These are phyloP conservation scores for Nitzschia sp. DNA, from an alignment of 108 stramenopile species.

Conservation along the genomic window DNA sequence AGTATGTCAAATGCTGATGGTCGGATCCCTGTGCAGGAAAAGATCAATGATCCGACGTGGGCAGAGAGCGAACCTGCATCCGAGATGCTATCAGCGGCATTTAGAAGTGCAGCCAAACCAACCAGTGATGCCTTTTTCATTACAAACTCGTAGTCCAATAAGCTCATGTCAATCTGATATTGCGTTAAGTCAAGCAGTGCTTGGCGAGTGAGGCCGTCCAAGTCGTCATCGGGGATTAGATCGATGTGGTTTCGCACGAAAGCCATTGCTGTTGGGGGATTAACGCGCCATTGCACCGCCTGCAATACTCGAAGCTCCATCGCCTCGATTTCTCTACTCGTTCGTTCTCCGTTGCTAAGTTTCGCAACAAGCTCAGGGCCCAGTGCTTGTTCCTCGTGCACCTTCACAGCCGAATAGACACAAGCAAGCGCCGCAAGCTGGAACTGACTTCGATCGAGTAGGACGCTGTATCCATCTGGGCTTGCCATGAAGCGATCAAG, in stretches of 20 bases:
- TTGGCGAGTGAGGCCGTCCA: constrained; percentile 12
- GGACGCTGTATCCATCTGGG: constrained; percentile 14
- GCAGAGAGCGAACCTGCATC: neutral
- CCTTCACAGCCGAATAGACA: constrained; percentile 76
- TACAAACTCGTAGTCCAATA: constrained; percentile 38
- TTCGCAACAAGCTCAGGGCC: constrained; percentile 56
- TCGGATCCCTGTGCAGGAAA: neutral
- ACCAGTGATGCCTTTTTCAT: constrained; percentile 30
- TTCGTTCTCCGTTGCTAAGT: constrained; percentile 58
- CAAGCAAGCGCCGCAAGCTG: constrained; percentile 75
- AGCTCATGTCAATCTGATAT: constrained; percentile 42
- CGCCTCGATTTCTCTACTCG: constrained; percentile 39
- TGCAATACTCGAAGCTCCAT: constrained; percentile 49
- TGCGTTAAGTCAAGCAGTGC: constrained; percentile 26
- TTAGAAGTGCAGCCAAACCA: constrained; percentile 43
- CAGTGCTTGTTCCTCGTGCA: constrained; percentile 57
- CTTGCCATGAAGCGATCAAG: constrained; percentile 56
- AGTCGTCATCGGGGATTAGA: constrained; percentile 3
- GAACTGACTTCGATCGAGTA: constrained; percentile 44
- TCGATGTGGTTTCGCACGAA: constrained; percentile 20
- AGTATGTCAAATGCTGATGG: neutral
- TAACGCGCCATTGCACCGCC: constrained; percentile 52
- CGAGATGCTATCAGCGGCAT: constrained; percentile 36
- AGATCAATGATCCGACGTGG: constrained; percentile 2
- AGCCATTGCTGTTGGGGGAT: constrained; percentile 42